Base-by-base conservation (phyloP, 2,329 filamentous ascomycete genomes). In the Lecanoromycetidae sp. region DNA sequence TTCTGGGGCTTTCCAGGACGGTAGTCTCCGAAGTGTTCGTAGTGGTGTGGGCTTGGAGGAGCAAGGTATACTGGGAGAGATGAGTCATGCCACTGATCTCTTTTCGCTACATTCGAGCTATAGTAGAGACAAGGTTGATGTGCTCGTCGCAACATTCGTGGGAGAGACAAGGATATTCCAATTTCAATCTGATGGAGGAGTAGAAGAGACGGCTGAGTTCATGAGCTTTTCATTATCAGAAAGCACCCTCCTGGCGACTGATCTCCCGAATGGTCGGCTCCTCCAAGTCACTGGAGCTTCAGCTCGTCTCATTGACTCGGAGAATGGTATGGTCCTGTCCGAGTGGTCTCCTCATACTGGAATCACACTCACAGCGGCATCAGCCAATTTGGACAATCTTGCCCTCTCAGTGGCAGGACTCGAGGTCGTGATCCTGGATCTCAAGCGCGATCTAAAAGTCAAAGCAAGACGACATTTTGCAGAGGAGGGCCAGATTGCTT, bases 31-130 rank as follows among this genome's bases (percentile, higher is more conserved):
- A 51, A 94, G 87, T 60, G 86, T 98, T 19, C 77, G 91, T 46
- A 96, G 90, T 61, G 93, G 91, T 41, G 88, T 98, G 42, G 88
- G 88, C 0, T 74, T 96, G 43, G 87, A 95, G 60, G 87, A 95
- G 47, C 67, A 88, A 13, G 90, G 87, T 17, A 74, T 90, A 4
- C 69, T 96, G 7, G 84, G 80, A 29, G 83, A 93, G 37, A 79
- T 96, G 66, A 72, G 79, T 26, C 76, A 81, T 59, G 79, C 86
- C 34, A 79, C 79, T 46, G 79, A 80, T 22, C 66, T 94, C 1
- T 94, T 87, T 68, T 72, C 80, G 3, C 61, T 94, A 12, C 70
- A 67, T 54, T 68, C 71, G 4, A 74, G 75, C 49, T 57, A 70
- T 44, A 64, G 65, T 0, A 65, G 68, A 30, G 61, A 62, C 13